Conservation (phyloP, 179 eudicot species). For the Beta corolliflora region DNA sequence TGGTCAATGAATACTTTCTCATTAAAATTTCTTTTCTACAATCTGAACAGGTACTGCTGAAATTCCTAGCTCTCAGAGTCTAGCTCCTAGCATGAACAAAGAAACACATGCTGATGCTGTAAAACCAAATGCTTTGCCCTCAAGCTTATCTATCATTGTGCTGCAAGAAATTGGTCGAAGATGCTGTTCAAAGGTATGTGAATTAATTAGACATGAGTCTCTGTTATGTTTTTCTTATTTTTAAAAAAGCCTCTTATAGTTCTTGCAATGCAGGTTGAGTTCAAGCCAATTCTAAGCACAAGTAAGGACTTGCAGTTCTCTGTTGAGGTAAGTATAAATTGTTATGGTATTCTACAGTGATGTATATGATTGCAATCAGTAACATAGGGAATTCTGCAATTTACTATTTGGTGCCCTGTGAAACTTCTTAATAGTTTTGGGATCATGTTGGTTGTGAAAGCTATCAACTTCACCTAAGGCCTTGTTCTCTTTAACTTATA, state of each 20-base stretch:
- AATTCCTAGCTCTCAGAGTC: slow-evolving; percentile 36
- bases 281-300: slow-evolving; percentile 69
- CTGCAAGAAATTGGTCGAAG: slow-evolving; percentile 95
- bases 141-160: slow-evolving; percentile 74
- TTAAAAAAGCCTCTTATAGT: slow-evolving; percentile 5
- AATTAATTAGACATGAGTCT: neutral
- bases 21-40: neutral
- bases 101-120: slow-evolving; percentile 52
- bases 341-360: slow-evolving; percentile 5
- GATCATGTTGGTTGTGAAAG: neutral
- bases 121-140: slow-evolving; percentile 45
- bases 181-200: slow-evolving; percentile 80
- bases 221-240: neutral
- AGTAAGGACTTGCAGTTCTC: slow-evolving; percentile 84
- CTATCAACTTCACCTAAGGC: slow-evolving; percentile 8
- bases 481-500: neutral
- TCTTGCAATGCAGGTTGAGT: slow-evolving; percentile 71
- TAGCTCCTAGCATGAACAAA: slow-evolving; percentile 38
- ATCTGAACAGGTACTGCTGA: slow-evolving; percentile 38
- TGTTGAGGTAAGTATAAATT: slow-evolving; percentile 66
- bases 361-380: neutral
- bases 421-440: neutral
- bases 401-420: neutral
- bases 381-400: neutral
- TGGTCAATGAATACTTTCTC: neutral